Conservation (phyloP, 2,329 filamentous ascomycete species). For the Coleophoma eucalyptorum region DNA sequence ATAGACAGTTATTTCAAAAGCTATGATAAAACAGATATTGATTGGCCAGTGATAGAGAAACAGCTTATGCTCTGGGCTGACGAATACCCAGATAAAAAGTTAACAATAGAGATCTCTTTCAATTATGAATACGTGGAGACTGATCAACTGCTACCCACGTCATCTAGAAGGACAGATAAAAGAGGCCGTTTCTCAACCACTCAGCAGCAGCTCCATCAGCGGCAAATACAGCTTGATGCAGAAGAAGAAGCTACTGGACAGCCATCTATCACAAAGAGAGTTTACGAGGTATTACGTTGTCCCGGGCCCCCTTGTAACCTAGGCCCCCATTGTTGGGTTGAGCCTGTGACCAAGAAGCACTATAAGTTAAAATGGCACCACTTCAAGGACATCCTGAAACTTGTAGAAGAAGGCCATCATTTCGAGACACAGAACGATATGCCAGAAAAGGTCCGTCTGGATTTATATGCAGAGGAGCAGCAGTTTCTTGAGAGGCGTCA, state of each 20-base stretch:
- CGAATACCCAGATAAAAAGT: slow-evolving; percentile 5
- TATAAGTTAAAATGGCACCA: slow-evolving; percentile 9
- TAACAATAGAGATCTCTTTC: slow-evolving; percentile 8
- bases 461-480: slow-evolving; percentile 12
- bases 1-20: slow-evolving; percentile 4
- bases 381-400: slow-evolving; percentile 5
- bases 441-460: slow-evolving; percentile 4
- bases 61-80: slow-evolving; percentile 8
- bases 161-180: slow-evolving; percentile 7
- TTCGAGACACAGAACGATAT: slow-evolving; percentile 10
- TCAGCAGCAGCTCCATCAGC: slow-evolving; percentile 5
- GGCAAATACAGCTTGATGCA: slow-evolving; percentile 5
- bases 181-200: slow-evolving; percentile 6
- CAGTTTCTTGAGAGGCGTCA: slow-evolving; percentile 6
- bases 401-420: slow-evolving; percentile 4
- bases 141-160: slow-evolving; percentile 2
- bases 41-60: slow-evolving; percentile 18
- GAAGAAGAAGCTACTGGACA: slow-evolving; percentile 6
- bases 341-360: slow-evolving; percentile 7
- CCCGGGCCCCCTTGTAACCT: slow-evolving; percentile 2
- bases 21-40: slow-evolving; percentile 22
- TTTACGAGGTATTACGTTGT: slow-evolving; percentile 7
- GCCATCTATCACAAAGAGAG: slow-evolving; percentile 1
- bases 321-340: slow-evolving; percentile 10
- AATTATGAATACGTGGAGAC: slow-evolving; percentile 11